A percentile compares a stretch with the other conserved stretches of the same genome.
Conservation (phyloP, 805 yeast genomes). For the Ogataea thermomethanolica region DNA sequence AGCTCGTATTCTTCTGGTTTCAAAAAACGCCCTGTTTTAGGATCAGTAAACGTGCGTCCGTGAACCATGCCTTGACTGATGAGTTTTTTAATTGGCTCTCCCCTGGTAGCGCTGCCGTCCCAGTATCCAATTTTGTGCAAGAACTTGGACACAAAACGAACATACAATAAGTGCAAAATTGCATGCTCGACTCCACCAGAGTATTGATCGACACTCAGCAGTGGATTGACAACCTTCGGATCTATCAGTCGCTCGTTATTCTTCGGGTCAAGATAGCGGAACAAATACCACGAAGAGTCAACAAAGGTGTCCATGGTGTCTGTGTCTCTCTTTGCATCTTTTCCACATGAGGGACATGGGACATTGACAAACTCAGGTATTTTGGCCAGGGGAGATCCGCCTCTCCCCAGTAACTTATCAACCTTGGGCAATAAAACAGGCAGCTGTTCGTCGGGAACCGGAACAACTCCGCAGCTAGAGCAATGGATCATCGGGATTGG, state of each 20-base stretch:
- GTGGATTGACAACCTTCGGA: constrained; percentile 42
- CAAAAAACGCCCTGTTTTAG: constrained; percentile 67
- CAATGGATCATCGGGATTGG: constrained; percentile 96
- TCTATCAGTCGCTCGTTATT: constrained; percentile 56
- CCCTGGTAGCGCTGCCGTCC: constrained; percentile 52
- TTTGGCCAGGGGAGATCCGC: constrained; percentile 66
- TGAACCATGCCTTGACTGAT: constrained; percentile 99
- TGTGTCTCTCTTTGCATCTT: constrained; percentile 77
- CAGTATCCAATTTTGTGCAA: constrained; percentile 63
- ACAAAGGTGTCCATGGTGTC: constrained; percentile 99
- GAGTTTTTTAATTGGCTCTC: constrained; percentile 78
- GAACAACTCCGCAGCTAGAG: constrained; percentile 78
- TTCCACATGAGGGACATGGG: constrained; percentile 77
- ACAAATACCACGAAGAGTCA: constrained; percentile 96
- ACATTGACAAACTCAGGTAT: constrained; percentile 67
- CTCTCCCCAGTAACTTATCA: constrained; percentile 40
- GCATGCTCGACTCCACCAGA: constrained; percentile 98
- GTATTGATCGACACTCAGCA: constrained; percentile 85
- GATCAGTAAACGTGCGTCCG: constrained; percentile 77
- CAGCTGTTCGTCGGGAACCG: constrained; percentile 83
- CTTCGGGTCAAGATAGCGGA: constrained; percentile 75
- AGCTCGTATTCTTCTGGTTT: constrained; percentile 71
- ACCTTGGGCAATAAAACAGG: constrained; percentile 78
- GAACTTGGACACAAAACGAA: constrained; percentile 83
- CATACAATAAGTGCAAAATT: constrained; percentile 81